Evolutionary conservation across 1,284 basidiomycete species (phyloP).

Genomic region (Ustilago hordei): DNA sequence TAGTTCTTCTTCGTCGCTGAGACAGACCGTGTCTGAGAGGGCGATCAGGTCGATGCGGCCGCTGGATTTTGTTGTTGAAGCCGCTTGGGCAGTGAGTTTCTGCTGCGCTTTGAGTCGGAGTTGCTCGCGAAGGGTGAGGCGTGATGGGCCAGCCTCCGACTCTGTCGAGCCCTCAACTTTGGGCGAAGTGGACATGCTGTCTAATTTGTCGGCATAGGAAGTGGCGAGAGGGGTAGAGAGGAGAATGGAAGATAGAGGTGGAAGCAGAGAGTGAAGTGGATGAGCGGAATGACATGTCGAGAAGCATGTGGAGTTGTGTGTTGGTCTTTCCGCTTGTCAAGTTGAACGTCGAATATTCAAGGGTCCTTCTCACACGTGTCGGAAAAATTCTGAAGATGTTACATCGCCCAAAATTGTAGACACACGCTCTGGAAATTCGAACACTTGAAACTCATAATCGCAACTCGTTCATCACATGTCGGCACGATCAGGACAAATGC

Average conservation of each 20-base stretch:
- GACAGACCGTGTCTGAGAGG: neutral
- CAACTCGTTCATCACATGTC: neutral
- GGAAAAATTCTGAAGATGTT: neutral
- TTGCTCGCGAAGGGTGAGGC: conserved; percentile 37
- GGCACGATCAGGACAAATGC: neutral
- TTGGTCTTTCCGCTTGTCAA: conserved; percentile 3
- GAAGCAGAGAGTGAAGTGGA: neutral
- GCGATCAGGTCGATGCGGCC: neutral
- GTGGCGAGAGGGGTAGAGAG: neutral
- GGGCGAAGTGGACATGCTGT: conserved; percentile 3
- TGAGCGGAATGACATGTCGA: neutral
- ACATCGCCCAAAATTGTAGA: neutral
- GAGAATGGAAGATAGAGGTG: neutral
- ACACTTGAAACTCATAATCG: neutral
- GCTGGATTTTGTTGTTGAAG: neutral
- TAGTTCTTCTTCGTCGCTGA: conserved; percentile 28
- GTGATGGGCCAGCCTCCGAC: conserved; percentile 6
- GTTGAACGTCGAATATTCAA: neutral
- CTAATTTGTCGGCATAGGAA: neutral
- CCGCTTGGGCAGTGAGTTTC: conserved; percentile 19
- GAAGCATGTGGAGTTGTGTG: neutral
- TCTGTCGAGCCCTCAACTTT: neutral
- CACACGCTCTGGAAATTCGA: neutral
- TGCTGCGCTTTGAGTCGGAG: conserved; percentile 45
- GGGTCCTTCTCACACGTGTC: neutral